A percentile compares a stretch with the other conserved stretches of the same genome.
Evolutionary conservation across 1,284 basidiomycete species (phyloP).

Genomic region (Mycena citricolor): DNA sequence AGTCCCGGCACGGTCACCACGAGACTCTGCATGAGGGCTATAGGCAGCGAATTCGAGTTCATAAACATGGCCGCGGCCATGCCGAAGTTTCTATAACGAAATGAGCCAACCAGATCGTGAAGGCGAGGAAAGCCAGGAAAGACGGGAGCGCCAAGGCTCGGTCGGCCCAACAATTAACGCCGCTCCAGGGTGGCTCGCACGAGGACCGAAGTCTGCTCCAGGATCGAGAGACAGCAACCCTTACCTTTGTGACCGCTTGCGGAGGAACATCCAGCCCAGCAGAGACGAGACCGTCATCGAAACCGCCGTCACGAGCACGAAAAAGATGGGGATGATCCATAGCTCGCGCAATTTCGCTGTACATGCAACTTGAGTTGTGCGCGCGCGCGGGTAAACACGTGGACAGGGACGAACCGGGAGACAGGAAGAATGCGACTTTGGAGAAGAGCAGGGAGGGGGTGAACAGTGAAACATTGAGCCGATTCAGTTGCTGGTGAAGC

Average conservation of each 20-base stretch:
- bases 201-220: not conserved
- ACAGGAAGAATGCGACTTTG: constrained; percentile 85
- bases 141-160: too few relatives aligned
- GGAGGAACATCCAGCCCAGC: constrained; percentile 49
- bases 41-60: constrained; percentile 93
- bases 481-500: constrained; percentile 63
- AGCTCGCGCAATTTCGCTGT: constrained; percentile 80
- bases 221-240: constrained; percentile 16
- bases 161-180: too few relatives aligned
- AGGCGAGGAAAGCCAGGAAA: constrained; percentile 8
- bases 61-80: constrained; percentile 86
- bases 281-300: constrained; percentile 58
- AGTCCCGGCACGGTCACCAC: constrained; percentile 83
- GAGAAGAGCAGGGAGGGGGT: constrained; percentile 92
- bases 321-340: constrained; percentile 89
- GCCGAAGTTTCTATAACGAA: constrained; percentile 73
- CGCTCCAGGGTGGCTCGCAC: too few relatives aligned
- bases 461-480: constrained; percentile 84
- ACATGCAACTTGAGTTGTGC: constrained; percentile 9
- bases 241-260: constrained; percentile 65
- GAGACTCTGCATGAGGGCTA: constrained; percentile 89
- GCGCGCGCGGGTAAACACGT: not conserved
- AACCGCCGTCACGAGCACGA: constrained; percentile 66
- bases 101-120: too few relatives aligned
- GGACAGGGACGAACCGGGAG: constrained; percentile 46